Evolutionary conservation across 1,284 basidiomycete genomes (phyloP), one percentile per base, ranked within the genome.

Genomic region (Malassezia obtusa): DNA sequence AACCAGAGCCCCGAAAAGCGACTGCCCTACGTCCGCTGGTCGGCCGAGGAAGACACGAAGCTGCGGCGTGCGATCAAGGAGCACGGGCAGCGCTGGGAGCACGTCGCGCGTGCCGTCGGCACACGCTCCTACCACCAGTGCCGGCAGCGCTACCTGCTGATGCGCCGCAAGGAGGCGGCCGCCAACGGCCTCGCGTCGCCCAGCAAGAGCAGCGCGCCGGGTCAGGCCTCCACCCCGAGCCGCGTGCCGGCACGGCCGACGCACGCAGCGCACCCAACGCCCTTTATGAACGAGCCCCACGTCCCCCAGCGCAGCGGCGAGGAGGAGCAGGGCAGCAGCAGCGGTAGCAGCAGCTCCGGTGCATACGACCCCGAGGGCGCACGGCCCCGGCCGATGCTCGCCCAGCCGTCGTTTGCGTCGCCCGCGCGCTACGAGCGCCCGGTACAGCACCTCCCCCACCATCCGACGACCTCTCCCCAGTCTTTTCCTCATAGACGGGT

Each of bases 111-210:
- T 21, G 67, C 67, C 8, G 71, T 73, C 8, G 70, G 68, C 8
- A 72, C 71, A 11, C 56, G 71, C 19, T 68, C 70, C 21, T 73
- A 73, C 49, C 71, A 73, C 45, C 71, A 73, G 45, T 73, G 71
- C 55, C 64, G 71, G 15, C 71, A 73, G 58, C 61, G 71, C 26
- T 70, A 68, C 48, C 47, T 73, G 50, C 60, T 73, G n/a, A 71
- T 73, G 68, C 58, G 71, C 26, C 55, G 71, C 35, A 73, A 73
- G 28, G 68, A 70, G 40, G 68, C 68, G 3, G 65, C 65, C 11
- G 49, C 49, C n/a, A 56, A 56, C 25, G 53, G 53, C n/a, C 31
- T 28, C 15, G 22, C 53, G 7, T 56, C 53, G 24, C 53, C 53
- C 8, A 56, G 44, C 53, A 49, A 45, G 35, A 17, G n/a, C 7